A percentile compares a stretch with the other conserved stretches of the same genome.
phyloP scores from a whole-genome alignment of 2,329 filamentous ascomycete genomes.

The Didymella sp. region DNA sequence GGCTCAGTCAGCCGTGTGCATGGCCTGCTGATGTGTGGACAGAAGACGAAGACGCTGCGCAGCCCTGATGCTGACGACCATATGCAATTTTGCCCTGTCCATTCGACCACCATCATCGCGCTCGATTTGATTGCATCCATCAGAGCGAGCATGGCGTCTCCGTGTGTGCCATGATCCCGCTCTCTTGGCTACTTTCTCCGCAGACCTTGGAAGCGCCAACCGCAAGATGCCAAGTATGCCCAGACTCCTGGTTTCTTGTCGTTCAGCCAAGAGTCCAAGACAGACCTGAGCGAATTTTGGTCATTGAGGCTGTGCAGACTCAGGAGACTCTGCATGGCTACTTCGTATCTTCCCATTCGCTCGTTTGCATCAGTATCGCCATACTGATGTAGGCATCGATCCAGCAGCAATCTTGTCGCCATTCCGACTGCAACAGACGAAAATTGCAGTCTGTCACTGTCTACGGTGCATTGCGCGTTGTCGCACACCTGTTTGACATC shows the following conservation, averaged over 20 bases:
- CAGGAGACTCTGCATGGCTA: constrained; percentile 14
- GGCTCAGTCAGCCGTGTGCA: background rate
- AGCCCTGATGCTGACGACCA: constrained; percentile 2
- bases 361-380: background rate
- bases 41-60: background rate
- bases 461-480: background rate
- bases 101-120: background rate
- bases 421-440: background rate
- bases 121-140: background rate
- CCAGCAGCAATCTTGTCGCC: constrained; percentile 1
- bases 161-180: constrained; percentile 21
- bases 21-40: background rate
- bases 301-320: constrained; percentile 21
- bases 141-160: constrained; percentile 7
- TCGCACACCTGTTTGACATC: constrained; percentile 6
- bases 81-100: background rate
- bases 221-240: constrained; percentile 21
- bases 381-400: background rate
- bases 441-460: background rate
- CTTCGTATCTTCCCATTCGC: constrained; percentile 1
- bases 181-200: constrained; percentile 19
- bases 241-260: constrained; percentile 12
- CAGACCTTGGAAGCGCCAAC: too few species aligned
- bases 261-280: constrained; percentile 3
- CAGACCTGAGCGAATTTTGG: constrained; percentile 15